Evolutionary conservation across 2,329 filamentous ascomycete genomes (phyloP).

Genomic region (Diaporthe ilicicola): DNA sequence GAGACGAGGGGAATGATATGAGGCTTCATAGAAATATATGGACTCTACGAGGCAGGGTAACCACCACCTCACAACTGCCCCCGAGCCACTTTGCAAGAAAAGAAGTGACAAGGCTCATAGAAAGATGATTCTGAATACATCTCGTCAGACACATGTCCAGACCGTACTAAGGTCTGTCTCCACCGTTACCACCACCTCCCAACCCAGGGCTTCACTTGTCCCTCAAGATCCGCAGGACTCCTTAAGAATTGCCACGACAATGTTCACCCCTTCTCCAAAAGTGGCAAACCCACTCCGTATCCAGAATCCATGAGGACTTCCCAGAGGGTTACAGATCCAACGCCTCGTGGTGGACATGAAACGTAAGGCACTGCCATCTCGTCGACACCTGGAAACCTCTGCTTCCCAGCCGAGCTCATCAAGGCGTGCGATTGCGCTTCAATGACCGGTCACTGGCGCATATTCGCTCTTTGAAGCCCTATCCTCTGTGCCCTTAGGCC

Average conservation of each 20-base stretch:
- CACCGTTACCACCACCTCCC: background rate
- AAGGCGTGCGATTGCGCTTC: background rate
- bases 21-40: background rate
- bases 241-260: background rate
- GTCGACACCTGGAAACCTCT: background rate
- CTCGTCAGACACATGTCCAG: background rate
- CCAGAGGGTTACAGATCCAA: background rate
- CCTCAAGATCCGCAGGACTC: background rate
- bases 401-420: background rate
- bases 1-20: background rate
- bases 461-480: slow-evolving; percentile 8
- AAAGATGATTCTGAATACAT: background rate
- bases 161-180: background rate
- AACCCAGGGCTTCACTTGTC: background rate
- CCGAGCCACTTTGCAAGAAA: background rate
- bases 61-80: background rate
- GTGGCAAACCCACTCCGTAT: background rate
- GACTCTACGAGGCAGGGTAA: background rate
- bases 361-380: background rate
- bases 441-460: slow-evolving; percentile 18
- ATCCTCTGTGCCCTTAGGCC: slow-evolving; percentile 3
- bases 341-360: background rate
- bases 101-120: background rate
- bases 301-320: background rate
- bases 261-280: too few relatives aligned